Evolutionary conservation across 768 basidiomycete genomes (phyloP).

Genomic region (Lactarius hatsudake): DNA sequence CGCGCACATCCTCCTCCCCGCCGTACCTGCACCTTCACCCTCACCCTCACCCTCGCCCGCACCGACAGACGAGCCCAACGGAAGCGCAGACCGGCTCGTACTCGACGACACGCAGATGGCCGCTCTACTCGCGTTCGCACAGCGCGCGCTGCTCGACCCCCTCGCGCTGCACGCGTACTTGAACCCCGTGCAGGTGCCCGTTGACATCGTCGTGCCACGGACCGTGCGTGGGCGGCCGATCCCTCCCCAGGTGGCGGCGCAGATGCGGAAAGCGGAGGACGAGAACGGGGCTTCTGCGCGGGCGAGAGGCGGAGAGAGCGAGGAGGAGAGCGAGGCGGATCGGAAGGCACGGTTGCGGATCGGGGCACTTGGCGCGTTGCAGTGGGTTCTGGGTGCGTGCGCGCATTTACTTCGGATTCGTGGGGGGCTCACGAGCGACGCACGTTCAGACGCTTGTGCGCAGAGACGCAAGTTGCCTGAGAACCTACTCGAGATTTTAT

Average conservation of each 20-base stretch:
- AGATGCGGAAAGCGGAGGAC: conserved; percentile 34
- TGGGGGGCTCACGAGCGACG: not conserved
- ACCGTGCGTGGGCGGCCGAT: conserved; percentile 35
- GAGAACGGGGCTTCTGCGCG: conserved; percentile 35
- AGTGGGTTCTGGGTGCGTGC: conserved; percentile 59
- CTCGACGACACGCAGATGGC: conserved; percentile 36
- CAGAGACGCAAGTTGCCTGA: conserved; percentile 25
- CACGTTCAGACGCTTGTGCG: conserved; percentile 20
- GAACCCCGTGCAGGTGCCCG: conserved; percentile 57
- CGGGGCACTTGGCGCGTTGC: conserved; percentile 61
- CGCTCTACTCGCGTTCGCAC: conserved; percentile 50
- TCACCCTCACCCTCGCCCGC: no score
- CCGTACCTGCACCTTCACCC: not conserved
- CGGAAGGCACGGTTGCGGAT: conserved; percentile 66
- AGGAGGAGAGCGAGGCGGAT: conserved; percentile 70
- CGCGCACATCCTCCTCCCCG: conserved; percentile 32
- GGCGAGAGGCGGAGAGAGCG: conserved; percentile 49
- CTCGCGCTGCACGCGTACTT: conserved; percentile 53
- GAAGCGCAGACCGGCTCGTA: conserved; percentile 28
- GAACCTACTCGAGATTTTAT: conserved; percentile 41
- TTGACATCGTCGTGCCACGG: conserved; percentile 35
- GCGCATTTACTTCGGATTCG: conserved; percentile 3
- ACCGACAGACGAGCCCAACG: not conserved
- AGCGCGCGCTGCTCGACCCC: conserved; percentile 60
- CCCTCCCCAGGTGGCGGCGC: conserved; percentile 29